These are phyloP conservation scores for Mycena leptocephala DNA, from an alignment of 768 basidiomycete genomes.

Conservation along the genomic window DNA sequence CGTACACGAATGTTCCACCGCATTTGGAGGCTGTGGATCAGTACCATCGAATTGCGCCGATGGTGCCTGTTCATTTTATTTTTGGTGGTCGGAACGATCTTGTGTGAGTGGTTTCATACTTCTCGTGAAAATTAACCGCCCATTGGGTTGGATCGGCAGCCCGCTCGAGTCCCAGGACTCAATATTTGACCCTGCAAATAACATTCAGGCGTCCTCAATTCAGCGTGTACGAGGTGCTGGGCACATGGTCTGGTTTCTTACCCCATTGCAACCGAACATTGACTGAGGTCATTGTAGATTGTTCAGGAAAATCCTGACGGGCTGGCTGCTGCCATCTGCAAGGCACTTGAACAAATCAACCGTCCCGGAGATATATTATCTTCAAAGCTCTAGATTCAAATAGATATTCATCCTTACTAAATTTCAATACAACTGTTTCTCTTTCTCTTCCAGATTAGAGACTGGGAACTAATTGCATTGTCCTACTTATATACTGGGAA, in stretches of 20 bases:
- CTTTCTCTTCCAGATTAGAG: not conserved
- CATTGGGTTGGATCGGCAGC: not conserved
- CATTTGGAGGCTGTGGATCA: not conserved
- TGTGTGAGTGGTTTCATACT: not conserved
- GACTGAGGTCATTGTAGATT: not conserved
- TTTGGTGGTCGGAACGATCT: not conserved
- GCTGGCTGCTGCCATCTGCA: not conserved
- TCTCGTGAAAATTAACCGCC: no score
- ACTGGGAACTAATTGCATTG: not conserved
- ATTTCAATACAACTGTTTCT: not conserved
- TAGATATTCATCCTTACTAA: not conserved
- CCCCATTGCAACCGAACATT: not conserved
- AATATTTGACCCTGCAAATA: not conserved
- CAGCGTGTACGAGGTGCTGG: not conserved
- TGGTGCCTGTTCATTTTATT: not conserved
- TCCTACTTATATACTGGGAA: not conserved
- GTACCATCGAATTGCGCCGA: not conserved
- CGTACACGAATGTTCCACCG: not conserved
- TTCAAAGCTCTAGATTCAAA: not conserved
- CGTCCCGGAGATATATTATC: not conserved
- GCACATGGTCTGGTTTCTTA: not conserved
- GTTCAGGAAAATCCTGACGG: not conserved
- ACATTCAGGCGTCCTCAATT: not conserved
- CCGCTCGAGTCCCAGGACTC: not conserved
- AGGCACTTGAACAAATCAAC: not conserved